Evolutionary conservation across 495 filamentous ascomycete species (phyloP).

Genomic region (Poronia punctata): DNA sequence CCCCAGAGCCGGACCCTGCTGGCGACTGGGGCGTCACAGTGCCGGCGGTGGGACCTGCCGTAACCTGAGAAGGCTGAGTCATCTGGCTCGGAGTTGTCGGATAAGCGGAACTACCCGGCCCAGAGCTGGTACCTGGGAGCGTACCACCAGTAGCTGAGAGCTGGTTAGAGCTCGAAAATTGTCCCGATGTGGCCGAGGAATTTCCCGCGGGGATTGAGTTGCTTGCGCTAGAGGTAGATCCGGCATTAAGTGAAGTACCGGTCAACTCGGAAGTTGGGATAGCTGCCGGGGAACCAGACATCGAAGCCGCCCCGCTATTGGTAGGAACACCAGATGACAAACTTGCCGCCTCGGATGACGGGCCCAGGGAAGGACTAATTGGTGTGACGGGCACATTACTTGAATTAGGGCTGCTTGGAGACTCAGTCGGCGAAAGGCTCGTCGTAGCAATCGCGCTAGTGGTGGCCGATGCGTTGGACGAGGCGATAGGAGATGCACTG

Average conservation of each 20-base stretch:
- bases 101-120: no score
- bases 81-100: neutral
- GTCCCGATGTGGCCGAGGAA: conserved; percentile 4
- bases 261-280: no score
- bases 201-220: conserved; percentile 1
- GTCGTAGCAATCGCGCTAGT: conserved; percentile 14
- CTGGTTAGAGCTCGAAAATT: conserved; percentile 4
- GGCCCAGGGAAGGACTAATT: neutral
- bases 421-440: neutral
- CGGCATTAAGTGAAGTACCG: neutral
- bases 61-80: neutral
- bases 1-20: neutral
- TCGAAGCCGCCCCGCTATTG: neutral
- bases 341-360: conserved; percentile 1
- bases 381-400: neutral
- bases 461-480: neutral
- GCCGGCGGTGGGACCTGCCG: neutral
- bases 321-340: neutral
- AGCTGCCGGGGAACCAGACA: neutral
- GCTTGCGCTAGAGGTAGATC: conserved; percentile 1
- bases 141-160: conserved; percentile 13
- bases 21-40: neutral
- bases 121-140: no score
- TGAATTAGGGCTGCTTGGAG: neutral
- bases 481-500: neutral